phyloP scores from a whole-genome alignment of 2,329 filamentous ascomycete species.

The Claviceps quebecensis region DNA sequence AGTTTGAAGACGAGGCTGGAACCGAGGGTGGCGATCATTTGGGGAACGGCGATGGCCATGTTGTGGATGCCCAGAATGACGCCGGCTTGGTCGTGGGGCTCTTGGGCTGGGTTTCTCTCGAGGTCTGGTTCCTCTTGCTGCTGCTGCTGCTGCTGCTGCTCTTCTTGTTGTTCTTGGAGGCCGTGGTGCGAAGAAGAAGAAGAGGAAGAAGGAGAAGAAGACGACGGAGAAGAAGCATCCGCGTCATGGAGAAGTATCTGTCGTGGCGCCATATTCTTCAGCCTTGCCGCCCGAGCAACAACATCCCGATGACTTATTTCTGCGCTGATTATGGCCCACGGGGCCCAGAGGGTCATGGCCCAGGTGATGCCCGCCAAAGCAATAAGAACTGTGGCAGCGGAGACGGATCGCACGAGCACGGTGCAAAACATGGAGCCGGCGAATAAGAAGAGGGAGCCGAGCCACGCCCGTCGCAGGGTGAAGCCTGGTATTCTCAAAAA shows the following conservation, averaged over 20 bases:
- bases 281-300: slow-evolving; percentile 25
- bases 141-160: neutral
- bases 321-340: slow-evolving; percentile 86
- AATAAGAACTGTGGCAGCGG: slow-evolving; percentile 62
- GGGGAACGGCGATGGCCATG: slow-evolving; percentile 80
- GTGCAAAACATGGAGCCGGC: slow-evolving; percentile 70
- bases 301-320: slow-evolving; percentile 78
- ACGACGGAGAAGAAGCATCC: neutral
- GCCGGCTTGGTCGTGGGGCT: slow-evolving; percentile 62
- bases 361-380: slow-evolving; percentile 78
- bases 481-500: slow-evolving; percentile 64
- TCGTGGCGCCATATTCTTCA: slow-evolving; percentile 10
- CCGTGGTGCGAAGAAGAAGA: neutral
- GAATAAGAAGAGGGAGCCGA: slow-evolving; percentile 75
- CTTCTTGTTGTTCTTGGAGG: neutral
- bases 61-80: slow-evolving; percentile 93
- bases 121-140: slow-evolving; percentile 11
- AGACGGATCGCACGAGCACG: slow-evolving; percentile 58
- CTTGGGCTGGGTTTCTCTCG: slow-evolving; percentile 30
- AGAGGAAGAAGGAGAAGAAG: neutral
- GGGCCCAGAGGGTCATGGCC: slow-evolving; percentile 88
- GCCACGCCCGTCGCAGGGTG: slow-evolving; percentile 79
- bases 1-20: slow-evolving; percentile 74
- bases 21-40: slow-evolving; percentile 77
- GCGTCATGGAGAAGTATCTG: slow-evolving; percentile 1